phyloP scores from a whole-genome alignment of 805 yeast species.

The Pichia kluyveri region DNA sequence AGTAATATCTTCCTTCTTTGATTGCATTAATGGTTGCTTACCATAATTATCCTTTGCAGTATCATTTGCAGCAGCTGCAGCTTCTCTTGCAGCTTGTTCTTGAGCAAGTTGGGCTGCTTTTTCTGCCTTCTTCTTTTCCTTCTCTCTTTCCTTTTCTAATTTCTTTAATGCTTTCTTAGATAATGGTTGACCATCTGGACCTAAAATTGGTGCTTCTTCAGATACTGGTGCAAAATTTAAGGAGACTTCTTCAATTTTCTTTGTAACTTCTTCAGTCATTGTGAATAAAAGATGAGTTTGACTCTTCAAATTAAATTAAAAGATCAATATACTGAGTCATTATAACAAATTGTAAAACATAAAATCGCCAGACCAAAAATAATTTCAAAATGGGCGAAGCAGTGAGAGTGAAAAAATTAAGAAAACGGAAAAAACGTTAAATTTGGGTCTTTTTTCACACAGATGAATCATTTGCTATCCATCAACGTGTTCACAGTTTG shows the following conservation, averaged over 20 bases:
- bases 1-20: slow-evolving; percentile 42
- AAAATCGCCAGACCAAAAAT: too few relatives aligned
- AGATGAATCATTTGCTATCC: too few relatives aligned
- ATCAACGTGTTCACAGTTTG: too few relatives aligned
- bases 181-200: slow-evolving; percentile 70
- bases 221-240: slow-evolving; percentile 6
- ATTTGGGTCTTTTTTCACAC: too few relatives aligned
- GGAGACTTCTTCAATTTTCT: slow-evolving; percentile 21
- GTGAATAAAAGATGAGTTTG: background rate
- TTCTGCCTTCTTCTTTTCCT: slow-evolving; percentile 87
- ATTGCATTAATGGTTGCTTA: slow-evolving; percentile 77
- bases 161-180: slow-evolving; percentile 94
- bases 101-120: slow-evolving; percentile 80
- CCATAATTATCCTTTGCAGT: slow-evolving; percentile 87
- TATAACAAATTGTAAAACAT: background rate
- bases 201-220: slow-evolving; percentile 19
- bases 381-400: background rate
- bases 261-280: slow-evolving; percentile 23
- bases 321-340: too few relatives aligned
- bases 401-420: background rate
- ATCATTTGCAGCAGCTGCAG: slow-evolving; percentile 66
- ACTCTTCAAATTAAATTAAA: too few relatives aligned
- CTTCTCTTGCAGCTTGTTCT: slow-evolving; percentile 75
- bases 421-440: background rate
- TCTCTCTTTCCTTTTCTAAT: slow-evolving; percentile 86